phyloP scores from a whole-genome alignment of 2,329 filamentous ascomycete species.

The Xylaria hypoxylon region DNA sequence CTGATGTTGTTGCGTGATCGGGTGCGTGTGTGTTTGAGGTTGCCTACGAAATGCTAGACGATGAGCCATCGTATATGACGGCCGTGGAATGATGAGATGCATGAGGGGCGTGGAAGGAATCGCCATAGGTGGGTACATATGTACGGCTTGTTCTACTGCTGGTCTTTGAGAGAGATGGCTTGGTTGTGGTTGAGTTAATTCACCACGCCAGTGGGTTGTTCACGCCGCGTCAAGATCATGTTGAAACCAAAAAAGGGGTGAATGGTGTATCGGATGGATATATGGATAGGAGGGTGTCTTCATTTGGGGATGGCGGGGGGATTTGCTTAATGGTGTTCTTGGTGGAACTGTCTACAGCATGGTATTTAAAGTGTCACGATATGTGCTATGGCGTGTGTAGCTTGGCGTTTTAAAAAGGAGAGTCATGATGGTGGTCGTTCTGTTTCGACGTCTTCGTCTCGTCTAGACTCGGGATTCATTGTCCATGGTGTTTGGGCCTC shows the following conservation, averaged over 20 bases:
- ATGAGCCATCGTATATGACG: slow-evolving; percentile 36
- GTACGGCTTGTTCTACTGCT: not conserved
- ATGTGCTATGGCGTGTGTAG: slow-evolving; percentile 12
- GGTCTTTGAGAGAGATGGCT: not conserved
- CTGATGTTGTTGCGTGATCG: slow-evolving; percentile 34
- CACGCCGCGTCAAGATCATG: not conserved
- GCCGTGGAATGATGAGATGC: slow-evolving; percentile 22
- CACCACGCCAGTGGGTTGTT: not conserved
- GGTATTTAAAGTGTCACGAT: not conserved
- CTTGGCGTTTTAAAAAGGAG: slow-evolving; percentile 20
- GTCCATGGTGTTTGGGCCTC: not conserved
- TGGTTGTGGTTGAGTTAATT: not conserved
- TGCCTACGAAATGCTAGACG: not conserved
- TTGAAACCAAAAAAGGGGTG: not conserved
- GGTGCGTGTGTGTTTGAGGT: not conserved
- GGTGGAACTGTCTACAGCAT: not conserved
- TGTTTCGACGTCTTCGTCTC: not conserved
- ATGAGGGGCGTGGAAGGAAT: not conserved
- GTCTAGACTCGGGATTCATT: not conserved
- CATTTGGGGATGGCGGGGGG: no score
- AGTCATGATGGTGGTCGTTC: not conserved
- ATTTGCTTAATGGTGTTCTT: slow-evolving; percentile 16
- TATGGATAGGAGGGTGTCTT: not conserved
- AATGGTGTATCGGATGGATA: not conserved
- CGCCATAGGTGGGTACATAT: not conserved